Base-by-base conservation (phyloP, 768 basidiomycete species). In the Rhodosporidiobolus sp. region DNA sequence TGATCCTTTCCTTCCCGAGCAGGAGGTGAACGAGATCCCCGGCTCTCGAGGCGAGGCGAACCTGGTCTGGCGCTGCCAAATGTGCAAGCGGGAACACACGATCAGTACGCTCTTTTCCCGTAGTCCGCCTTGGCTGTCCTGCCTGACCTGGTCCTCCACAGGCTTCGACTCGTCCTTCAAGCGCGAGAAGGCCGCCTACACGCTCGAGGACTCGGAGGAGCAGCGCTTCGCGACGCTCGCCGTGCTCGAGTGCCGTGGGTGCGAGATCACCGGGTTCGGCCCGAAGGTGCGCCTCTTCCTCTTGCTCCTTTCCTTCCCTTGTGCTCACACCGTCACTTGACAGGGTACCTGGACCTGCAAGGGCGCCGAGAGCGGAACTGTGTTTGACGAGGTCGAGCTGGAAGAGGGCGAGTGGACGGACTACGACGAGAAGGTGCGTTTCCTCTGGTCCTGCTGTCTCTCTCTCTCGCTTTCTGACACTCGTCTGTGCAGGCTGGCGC, bases 341-440 rank as follows among this genome's bases (percentile, higher is more conserved):
- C 71, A 94, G 90, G 92, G 92, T 0, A 81, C 77, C 1, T 95
- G 92, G 92, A 86, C 84, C 77, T 91, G 90, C 76, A 83, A 84
- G 54, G 92, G 93, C 12, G 79, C 79, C 8, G 85, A 84, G 50
- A 84, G 83, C 1, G 85, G 86, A 11, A 85, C 85, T 0, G 65
- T 79, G 8, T 94, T 94, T 78, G 59, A 82, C 16, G 78, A 79
- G 63, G 67, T 77, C 30, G 77, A 77, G 53, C 49, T 76, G 17
- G 87, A 88, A 45, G 82, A 91, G 53, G 80, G 80, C 1, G 87
- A 88, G 6, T 95, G 93, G 93, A 86, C 84, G 20, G 92, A 94
- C 77, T 95, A 95, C 76, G 92, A 95, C 76, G 92, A 95, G 80
- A 92, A 93, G 86, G 92, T 89, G 72, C 55, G 81, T 28, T 26